Evolutionary conservation across 1,284 basidiomycete species (phyloP).

Genomic region (Microbotryum lychnidis-dioicae): DNA sequence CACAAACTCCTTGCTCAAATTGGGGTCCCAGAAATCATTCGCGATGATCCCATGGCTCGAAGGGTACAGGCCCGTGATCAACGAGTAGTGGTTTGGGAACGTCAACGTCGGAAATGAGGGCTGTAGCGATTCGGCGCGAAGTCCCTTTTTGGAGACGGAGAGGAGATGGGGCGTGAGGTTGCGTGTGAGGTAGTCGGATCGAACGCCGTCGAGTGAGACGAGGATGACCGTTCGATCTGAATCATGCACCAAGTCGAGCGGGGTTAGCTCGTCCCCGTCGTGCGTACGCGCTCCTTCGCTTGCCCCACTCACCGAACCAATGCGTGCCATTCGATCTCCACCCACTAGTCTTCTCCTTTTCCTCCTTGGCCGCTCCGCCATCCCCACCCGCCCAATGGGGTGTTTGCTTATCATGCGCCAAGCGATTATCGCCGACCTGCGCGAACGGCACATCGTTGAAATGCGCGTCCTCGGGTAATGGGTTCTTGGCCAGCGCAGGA

Average conservation of each 20-base stretch:
- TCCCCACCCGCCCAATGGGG: constrained; percentile 28
- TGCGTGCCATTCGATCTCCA: constrained; percentile 28
- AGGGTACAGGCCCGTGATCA: constrained; percentile 70
- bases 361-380: constrained; percentile 8
- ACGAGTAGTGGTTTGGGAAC: constrained; percentile 51
- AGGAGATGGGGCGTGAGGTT: constrained; percentile 71
- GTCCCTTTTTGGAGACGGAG: constrained; percentile 63
- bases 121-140: constrained; percentile 74
- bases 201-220: constrained; percentile 77
- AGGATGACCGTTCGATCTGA: constrained; percentile 61
- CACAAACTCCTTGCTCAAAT: constrained; percentile 53
- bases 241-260: too few relatives aligned
- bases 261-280: constrained; percentile 30
- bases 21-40: constrained; percentile 82
- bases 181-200: constrained; percentile 73
- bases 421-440: constrained; percentile 8
- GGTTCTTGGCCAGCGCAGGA: constrained; percentile 5
- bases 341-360: not conserved
- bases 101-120: constrained; percentile 83
- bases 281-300: not conserved
- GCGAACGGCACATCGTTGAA: constrained; percentile 29
- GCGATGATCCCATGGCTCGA: constrained; percentile 84
- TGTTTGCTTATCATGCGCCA: constrained; percentile 1
- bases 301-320: constrained; percentile 10
- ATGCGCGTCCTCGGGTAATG: constrained; percentile 11